phyloP scores from a whole-genome alignment of 1,284 basidiomycete genomes.

The Cutaneotrichosporon sp. region DNA sequence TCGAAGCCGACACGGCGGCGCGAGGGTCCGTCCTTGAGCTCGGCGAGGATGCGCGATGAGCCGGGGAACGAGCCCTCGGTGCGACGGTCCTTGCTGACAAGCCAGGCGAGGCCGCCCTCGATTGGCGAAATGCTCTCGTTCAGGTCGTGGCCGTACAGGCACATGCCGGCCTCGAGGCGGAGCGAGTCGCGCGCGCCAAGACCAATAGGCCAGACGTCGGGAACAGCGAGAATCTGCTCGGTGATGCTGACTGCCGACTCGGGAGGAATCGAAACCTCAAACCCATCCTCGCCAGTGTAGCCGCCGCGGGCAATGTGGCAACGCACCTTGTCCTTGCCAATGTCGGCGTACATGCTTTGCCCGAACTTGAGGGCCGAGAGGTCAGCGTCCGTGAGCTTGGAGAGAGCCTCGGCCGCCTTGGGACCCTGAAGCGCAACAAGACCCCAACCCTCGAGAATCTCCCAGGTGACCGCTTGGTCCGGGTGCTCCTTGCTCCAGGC shows the following conservation, averaged over 20 bases:
- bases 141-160: constrained; percentile 91
- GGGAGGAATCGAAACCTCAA: constrained; percentile 92
- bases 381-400: constrained; percentile 67
- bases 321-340: constrained; percentile 63
- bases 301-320: constrained; percentile 93
- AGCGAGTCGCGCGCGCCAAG: constrained; percentile 91
- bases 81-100: constrained; percentile 84
- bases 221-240: constrained; percentile 60
- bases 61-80: constrained; percentile 70
- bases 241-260: constrained; percentile 71
- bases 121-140: constrained; percentile 83
- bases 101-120: constrained; percentile 88
- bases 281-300: constrained; percentile 98
- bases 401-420: constrained; percentile 73
- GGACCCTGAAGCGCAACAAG: constrained; percentile 91
- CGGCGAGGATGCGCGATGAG: constrained; percentile 69
- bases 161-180: constrained; percentile 96
- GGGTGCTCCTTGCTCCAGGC: constrained; percentile 69
- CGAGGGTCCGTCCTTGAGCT: constrained; percentile 76
- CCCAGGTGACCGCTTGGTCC: constrained; percentile 69
- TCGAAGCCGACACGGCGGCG: constrained; percentile 80
- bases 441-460: constrained; percentile 81
- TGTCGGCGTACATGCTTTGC: constrained; percentile 69
- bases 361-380: constrained; percentile 74
- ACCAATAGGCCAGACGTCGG: constrained; percentile 80